phyloP scores from a whole-genome alignment of 306 rosid species.

The Cyclanthera cordifolia region DNA sequence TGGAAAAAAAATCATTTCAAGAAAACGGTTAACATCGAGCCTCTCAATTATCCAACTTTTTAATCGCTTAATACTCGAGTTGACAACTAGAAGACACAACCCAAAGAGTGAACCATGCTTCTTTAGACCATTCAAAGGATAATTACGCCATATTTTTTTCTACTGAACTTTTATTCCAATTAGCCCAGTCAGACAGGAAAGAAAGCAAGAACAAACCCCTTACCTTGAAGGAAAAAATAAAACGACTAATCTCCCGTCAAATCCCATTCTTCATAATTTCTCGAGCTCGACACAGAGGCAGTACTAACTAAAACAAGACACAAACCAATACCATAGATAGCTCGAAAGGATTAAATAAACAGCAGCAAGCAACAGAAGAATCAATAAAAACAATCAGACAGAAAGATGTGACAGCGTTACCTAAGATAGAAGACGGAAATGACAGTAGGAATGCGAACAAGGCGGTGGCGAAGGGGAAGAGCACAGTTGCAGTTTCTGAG shows the following conservation, averaged over 20 bases:
- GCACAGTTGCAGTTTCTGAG: background rate
- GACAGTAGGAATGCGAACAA: background rate
- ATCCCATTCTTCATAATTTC: background rate
- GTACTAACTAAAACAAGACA: background rate
- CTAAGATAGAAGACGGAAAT: background rate
- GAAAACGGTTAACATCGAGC: background rate
- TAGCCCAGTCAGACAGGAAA: background rate
- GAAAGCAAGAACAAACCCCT: background rate
- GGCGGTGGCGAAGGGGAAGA: background rate
- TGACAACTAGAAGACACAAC: background rate
- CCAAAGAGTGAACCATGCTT: background rate
- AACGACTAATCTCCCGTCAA: background rate
- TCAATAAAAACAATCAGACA: background rate
- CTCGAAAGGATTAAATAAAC: background rate
- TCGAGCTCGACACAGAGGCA: background rate
- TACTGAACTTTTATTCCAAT: background rate
- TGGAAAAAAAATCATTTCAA: background rate
- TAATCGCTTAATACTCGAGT: background rate
- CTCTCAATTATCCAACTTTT: background rate
- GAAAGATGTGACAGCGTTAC: background rate
- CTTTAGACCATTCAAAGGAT: background rate
- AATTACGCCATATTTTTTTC: background rate
- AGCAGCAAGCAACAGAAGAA: background rate
- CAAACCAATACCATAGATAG: background rate
- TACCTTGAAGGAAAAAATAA: too few relatives aligned